These are phyloP conservation scores for Epithemia pelagica DNA, from an alignment of 108 stramenopile genomes.

Conservation along the genomic window DNA sequence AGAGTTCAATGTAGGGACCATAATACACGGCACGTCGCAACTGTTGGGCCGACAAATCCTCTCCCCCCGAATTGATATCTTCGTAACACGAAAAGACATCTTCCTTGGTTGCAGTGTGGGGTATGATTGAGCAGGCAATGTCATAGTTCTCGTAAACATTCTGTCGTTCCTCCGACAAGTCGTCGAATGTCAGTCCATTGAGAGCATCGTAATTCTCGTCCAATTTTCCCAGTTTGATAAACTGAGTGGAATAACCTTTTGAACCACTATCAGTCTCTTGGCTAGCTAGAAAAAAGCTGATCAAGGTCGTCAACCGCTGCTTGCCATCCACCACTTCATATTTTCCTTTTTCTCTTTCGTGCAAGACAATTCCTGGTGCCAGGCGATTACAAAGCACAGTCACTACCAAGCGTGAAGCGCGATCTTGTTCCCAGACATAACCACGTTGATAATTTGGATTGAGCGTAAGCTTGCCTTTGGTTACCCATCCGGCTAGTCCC, in stretches of 20 bases:
- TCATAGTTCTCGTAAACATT: background rate
- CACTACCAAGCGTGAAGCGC: constrained; percentile 14
- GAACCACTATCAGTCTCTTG: background rate
- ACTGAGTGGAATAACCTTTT: background rate
- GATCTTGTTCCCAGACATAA: constrained; percentile 11
- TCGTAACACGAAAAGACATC: constrained; percentile 15
- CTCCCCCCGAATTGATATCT: constrained; percentile 18
- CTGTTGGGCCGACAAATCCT: constrained; percentile 12
- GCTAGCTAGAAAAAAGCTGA: constrained; percentile 6
- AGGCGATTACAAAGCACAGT: constrained; percentile 14
- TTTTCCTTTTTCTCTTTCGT: constrained; percentile 10
- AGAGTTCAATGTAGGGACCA: constrained; percentile 11
- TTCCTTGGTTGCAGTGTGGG: constrained; percentile 2
- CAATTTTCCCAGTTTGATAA: background rate
- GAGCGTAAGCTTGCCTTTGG: background rate
- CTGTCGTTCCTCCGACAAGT: constrained; percentile 5
- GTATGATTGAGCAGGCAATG: constrained; percentile 4
- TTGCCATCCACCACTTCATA: constrained; percentile 18
- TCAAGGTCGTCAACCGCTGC: constrained; percentile 8
- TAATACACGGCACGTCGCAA: constrained; percentile 13
- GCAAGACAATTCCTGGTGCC: constrained; percentile 9
- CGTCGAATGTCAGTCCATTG: constrained; percentile 11
- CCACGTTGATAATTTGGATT: constrained; percentile 13
- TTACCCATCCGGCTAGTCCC: background rate
- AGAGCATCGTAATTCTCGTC: constrained; percentile 10